Evolutionary conservation across 768 basidiomycete species (phyloP).

Genomic region (Boletellus sp.): DNA sequence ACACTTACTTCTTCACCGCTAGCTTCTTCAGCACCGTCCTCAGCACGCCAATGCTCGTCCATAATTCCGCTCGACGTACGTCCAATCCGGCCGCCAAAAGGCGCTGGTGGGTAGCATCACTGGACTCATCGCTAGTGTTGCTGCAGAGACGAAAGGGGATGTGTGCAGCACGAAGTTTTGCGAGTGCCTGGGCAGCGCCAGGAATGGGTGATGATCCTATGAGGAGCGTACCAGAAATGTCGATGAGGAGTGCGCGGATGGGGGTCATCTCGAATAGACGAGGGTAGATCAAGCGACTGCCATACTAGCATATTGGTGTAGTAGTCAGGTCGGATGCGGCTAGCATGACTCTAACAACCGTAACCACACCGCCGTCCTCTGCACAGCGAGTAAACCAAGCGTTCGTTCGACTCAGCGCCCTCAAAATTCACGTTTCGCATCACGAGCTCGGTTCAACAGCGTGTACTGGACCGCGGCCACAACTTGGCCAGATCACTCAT

Average conservation of each 20-base stretch:
- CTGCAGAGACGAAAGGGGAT: slow-evolving; percentile 57
- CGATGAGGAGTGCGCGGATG: slow-evolving; percentile 55
- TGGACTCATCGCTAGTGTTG: slow-evolving; percentile 68
- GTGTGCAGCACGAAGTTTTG: slow-evolving; percentile 27
- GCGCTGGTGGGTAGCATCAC: slow-evolving; percentile 36
- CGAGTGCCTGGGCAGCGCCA: slow-evolving; percentile 34
- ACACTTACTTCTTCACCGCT: slow-evolving; percentile 39
- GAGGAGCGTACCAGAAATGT: slow-evolving; percentile 67
- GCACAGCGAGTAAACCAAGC: no score
- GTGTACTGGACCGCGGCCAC: no score
- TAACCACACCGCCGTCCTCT: background rate
- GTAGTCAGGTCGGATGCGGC: no score
- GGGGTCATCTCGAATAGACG: background rate
- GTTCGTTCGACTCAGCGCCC: no score
- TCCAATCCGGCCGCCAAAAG: slow-evolving; percentile 51
- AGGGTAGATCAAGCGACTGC: no score
- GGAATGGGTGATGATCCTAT: slow-evolving; percentile 48
- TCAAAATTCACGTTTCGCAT: no score
- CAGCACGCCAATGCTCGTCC: slow-evolving; percentile 65
- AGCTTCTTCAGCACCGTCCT: slow-evolving; percentile 40
- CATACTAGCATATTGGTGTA: no score
- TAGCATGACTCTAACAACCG: background rate
- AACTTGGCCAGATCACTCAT: no score
- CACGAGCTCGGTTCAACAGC: no score
- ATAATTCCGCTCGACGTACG: slow-evolving; percentile 43